Conservation (phyloP, 2,329 filamentous ascomycete genomes). For the Ascochyta pisi region DNA sequence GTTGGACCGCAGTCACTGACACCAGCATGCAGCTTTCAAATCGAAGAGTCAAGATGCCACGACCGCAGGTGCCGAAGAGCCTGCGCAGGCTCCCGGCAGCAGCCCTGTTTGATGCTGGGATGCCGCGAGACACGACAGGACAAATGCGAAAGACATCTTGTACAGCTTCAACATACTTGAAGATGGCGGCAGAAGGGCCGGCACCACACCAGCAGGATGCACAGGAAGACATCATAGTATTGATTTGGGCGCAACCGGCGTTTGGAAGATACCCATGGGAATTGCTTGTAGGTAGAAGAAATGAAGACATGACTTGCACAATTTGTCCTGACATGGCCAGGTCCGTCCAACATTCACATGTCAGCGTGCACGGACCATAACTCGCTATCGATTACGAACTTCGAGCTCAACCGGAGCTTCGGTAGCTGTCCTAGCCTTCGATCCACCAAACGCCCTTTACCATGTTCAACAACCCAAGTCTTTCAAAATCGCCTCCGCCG, state of each 20-base stretch:
- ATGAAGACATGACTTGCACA: not conserved
- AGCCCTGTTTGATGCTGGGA: conserved; percentile 19
- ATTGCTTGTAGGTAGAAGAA: not conserved
- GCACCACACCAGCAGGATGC: not conserved
- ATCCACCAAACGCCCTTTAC: conserved; percentile 21
- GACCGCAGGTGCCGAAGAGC: conserved; percentile 19
- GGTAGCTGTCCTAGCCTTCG: conserved; percentile 28
- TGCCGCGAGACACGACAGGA: too few species aligned
- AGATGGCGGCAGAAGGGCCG: not conserved
- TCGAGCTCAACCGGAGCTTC: conserved; percentile 32
- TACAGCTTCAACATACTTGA: not conserved
- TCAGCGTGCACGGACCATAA: conserved; percentile 28
- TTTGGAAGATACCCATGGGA: conserved; percentile 36
- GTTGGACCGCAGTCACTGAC: conserved; percentile 20
- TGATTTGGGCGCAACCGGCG: conserved; percentile 17
- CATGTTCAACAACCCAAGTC: conserved; percentile 40
- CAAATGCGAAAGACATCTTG: not conserved
- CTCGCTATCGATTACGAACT: conserved; percentile 27
- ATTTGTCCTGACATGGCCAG: not conserved
- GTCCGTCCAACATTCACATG: conserved; percentile 16
- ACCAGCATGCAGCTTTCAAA: conserved; percentile 43
- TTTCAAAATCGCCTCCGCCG: conserved; percentile 26
- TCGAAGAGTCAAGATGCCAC: conserved; percentile 47
- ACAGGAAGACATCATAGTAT: too few species aligned
- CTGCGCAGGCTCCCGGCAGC: conserved; percentile 27